Conservation (phyloP, 345 rosid species). For the Lepidium sativum region DNA sequence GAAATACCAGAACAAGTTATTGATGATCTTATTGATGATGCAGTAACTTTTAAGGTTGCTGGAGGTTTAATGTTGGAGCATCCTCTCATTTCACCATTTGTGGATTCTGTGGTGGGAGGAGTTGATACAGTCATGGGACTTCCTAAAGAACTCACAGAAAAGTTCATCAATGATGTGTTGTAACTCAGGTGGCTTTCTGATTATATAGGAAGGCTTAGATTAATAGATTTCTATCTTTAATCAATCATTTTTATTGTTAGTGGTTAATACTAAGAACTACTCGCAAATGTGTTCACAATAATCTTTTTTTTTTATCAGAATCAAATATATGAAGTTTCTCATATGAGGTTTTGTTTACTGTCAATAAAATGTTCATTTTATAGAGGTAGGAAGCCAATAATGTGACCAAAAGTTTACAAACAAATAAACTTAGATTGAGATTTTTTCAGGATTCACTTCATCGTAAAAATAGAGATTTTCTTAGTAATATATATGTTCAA, state of each 20-base stretch:
- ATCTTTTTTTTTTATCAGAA: too few relatives aligned
- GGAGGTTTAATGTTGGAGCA: constrained; percentile 90
- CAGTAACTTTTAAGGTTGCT: constrained; percentile 55
- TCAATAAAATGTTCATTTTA: too few relatives aligned
- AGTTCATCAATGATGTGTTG: constrained; percentile 50
- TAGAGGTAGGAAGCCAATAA: too few relatives aligned
- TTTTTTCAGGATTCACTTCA: too few relatives aligned
- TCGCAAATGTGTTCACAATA: too few relatives aligned
- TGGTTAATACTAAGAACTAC: neutral
- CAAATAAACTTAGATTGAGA: too few relatives aligned
- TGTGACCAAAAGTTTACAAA: too few relatives aligned
- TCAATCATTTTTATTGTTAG: neutral
- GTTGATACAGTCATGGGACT: constrained; percentile 90
- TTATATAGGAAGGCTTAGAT: constrained; percentile 2
- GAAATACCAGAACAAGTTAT: constrained; percentile 77
- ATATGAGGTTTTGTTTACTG: too few relatives aligned
- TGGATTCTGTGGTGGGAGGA: constrained; percentile 80
- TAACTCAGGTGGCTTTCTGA: neutral
- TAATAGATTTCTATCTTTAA: neutral
- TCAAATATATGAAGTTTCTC: too few relatives aligned
- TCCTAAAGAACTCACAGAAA: constrained; percentile 65
- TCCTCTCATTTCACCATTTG: constrained; percentile 66
- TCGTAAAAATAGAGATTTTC: too few relatives aligned
- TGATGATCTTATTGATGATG: constrained; percentile 75
- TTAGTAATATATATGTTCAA: too few relatives aligned